Base-by-base conservation (phyloP, 768 basidiomycete genomes). In the Boletus reticulatus region DNA sequence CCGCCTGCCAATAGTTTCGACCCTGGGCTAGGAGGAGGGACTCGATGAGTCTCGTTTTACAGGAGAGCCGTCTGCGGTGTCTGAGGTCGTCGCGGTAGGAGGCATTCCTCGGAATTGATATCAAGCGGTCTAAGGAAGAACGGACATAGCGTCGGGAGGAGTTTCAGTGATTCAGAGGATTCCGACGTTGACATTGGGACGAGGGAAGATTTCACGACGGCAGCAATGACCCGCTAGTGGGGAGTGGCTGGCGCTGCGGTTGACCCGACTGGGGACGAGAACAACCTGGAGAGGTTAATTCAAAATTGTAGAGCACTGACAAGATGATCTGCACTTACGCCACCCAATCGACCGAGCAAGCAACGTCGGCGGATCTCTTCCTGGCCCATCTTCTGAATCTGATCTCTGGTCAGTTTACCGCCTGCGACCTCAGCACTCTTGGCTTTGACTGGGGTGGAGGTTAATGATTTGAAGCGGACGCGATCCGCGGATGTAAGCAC, bases 141-240 rank as follows among this genome's bases (percentile, higher is more conserved):
- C 2, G 91, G 89, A 64, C 91, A 92, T 13, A 92, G 73, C 41
- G 78, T 77, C n/a, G 79, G 75, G 48, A 93, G 77, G 69, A 93
- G 76, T 24, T 73, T 72, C 43, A 93, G 68, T 2, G 89, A 91
- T 65, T 92, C 89, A 45, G 78, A 81, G 2, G 91, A 89, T 70
- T 93, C 91, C 11, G 86, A 84, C 27, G 77, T 72, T 19, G 90
- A 92, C 58, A 91, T 83, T 9, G 91, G 89, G 7, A 92, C 84
- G 2, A 87, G 84, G 0, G 89, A 90, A 0, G 89, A 92, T 72
- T 92, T 92, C 52, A 92, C 72, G 56, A 93, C 74, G 12, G 89
- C 85, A 22, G 80, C 72, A 5, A 77, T 76, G 32, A 92, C 87
- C 65, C 89, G 32, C 77, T 77, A 14, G 76, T 69, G 16, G 87